Percentiles rank a stretch among this genome's conserved stretches.
phyloP scores from a whole-genome alignment of 495 filamentous ascomycete species.

The Penicillium cinerascens region DNA sequence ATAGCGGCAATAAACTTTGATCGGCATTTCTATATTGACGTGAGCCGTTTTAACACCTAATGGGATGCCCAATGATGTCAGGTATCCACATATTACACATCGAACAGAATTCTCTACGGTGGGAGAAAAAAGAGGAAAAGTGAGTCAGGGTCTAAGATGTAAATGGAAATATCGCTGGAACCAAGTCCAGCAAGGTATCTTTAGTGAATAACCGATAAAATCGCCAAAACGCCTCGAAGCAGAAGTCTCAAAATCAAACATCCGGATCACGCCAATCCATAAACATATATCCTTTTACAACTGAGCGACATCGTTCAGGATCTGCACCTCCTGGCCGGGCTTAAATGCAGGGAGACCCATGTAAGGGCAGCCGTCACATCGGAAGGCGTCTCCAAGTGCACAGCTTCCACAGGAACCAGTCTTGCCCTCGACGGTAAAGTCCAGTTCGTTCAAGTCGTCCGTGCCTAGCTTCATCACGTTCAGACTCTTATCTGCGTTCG shows the following conservation, averaged over 20 bases:
- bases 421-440: conserved; percentile 95
- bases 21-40: neutral
- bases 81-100: conserved; percentile 2
- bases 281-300: conserved; percentile 43
- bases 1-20: conserved; percentile 7
- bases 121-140: neutral
- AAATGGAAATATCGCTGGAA: neutral
- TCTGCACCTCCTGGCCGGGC: conserved; percentile 86
- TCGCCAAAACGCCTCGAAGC: neutral
- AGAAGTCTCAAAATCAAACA: neutral
- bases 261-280: neutral
- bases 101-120: neutral
- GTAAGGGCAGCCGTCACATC: conserved; percentile 77
- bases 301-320: conserved; percentile 84
- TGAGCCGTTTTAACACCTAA: neutral
- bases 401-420: conserved; percentile 88
- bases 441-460: conserved; percentile 76
- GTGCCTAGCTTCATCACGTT: conserved; percentile 66
- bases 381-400: conserved; percentile 72
- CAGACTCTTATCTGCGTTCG: conserved; percentile 56
- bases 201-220: conserved; percentile 6
- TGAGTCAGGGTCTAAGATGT: neutral
- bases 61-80: conserved; percentile 5
- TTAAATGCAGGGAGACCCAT: conserved; percentile 93
- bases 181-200: conserved; percentile 12